These are phyloP conservation scores for Veloporphyrellus conicus DNA, from an alignment of 1,284 basidiomycete species.

Conservation along the genomic window DNA sequence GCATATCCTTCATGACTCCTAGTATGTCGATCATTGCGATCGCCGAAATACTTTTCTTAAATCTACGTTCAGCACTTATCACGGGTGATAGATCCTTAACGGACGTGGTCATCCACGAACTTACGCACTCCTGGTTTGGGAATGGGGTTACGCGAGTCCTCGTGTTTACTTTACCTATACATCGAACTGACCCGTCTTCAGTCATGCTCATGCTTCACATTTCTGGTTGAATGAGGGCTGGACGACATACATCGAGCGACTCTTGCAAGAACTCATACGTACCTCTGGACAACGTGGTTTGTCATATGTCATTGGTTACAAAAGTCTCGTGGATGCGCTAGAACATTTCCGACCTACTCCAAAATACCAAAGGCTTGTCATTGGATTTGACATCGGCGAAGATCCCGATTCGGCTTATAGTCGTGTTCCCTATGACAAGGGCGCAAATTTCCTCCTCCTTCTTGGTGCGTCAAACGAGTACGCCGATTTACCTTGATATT, in stretches of 20 bases:
- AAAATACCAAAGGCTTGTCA: slow-evolving; percentile 83
- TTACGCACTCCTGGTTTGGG: slow-evolving; percentile 83
- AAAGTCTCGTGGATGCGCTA: slow-evolving; percentile 71
- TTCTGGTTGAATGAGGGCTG: slow-evolving; percentile 96
- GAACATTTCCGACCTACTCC: slow-evolving; percentile 55
- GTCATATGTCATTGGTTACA: slow-evolving; percentile 73
- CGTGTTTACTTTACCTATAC: not conserved
- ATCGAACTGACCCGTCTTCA: slow-evolving; percentile 33
- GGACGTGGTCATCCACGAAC: slow-evolving; percentile 83
- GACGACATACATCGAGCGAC: slow-evolving; percentile 92
- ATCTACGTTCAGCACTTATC: slow-evolving; percentile 54
- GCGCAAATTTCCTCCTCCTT: slow-evolving; percentile 41
- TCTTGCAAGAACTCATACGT: slow-evolving; percentile 73
- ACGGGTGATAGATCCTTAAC: slow-evolving; percentile 83
- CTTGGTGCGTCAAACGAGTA: slow-evolving; percentile 42
- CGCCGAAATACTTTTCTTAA: not conserved
- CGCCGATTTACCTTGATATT: not conserved
- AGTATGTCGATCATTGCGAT: slow-evolving; percentile 42
- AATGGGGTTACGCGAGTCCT: slow-evolving; percentile 73
- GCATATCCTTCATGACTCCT: slow-evolving; percentile 84
- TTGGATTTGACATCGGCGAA: slow-evolving; percentile 78
- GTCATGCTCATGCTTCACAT: slow-evolving; percentile 68
- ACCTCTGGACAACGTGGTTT: slow-evolving; percentile 79
- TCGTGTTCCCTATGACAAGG: slow-evolving; percentile 30
- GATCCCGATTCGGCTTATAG: slow-evolving; percentile 59